Evolutionary conservation across 108 stramenopile species (phyloP).

Genomic region (Fistulifera solaris): DNA sequence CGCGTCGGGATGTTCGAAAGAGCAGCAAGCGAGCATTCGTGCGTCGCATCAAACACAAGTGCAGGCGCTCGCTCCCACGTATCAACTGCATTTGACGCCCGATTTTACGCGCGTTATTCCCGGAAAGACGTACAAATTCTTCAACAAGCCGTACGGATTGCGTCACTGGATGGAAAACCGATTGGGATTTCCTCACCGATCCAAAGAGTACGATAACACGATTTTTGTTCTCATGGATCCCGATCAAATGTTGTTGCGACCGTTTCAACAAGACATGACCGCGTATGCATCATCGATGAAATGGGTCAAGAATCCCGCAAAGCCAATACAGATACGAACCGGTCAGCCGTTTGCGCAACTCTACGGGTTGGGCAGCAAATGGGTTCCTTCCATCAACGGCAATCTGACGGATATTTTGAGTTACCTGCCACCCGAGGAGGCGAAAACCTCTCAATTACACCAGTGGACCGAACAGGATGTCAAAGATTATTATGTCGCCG

Average conservation of each 20-base stretch:
- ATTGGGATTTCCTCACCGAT: slow-evolving; percentile 43
- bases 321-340: background rate
- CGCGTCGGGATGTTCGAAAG: slow-evolving; percentile 48
- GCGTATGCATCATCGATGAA: background rate
- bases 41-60: slow-evolving; percentile 25
- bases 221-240: slow-evolving; percentile 75
- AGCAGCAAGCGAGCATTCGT: slow-evolving; percentile 15
- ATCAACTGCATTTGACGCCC: slow-evolving; percentile 74
- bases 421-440: background rate
- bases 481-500: slow-evolving; percentile 47
- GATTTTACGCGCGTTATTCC: slow-evolving; percentile 11
- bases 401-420: slow-evolving; percentile 11
- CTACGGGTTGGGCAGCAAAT: slow-evolving; percentile 61
- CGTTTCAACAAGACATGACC: slow-evolving; percentile 20
- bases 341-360: slow-evolving; percentile 80
- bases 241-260: slow-evolving; percentile 69
- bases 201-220: slow-evolving; percentile 38
- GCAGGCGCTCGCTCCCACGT: slow-evolving; percentile 33
- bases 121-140: slow-evolving; percentile 45
- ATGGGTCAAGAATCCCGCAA: background rate
- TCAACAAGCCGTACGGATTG: slow-evolving; percentile 89
- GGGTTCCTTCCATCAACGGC: slow-evolving; percentile 35
- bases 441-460: background rate
- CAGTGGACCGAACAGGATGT: slow-evolving; percentile 19
- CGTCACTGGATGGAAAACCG: slow-evolving; percentile 70